Evolutionary conservation across 2,329 filamentous ascomycete genomes (phyloP), one percentile per base, ranked within the genome.

Genomic region (Metarhizium album): DNA sequence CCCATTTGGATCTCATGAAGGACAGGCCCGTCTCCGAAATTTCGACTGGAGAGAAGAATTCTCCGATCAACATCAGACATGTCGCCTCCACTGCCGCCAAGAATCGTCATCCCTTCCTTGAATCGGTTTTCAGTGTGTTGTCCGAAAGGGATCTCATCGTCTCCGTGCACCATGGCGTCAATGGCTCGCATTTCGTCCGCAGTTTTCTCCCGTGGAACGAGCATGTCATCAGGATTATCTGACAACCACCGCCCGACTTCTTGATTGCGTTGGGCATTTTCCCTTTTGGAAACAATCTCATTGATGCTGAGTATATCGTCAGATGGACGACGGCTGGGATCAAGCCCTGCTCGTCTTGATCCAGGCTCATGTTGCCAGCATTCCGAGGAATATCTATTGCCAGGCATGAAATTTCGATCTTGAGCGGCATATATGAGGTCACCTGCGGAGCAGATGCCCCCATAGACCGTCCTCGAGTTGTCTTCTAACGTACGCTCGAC

Each of bases 221-320:
- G 57, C 14, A 60, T 48, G n/a, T 60, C 59, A 24, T 66, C 53
- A 13, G 66, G 46, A 53, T 68, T 62, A 13, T 64, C 53, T 6
- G 65, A 65, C 46, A 79, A 63, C 79, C 79, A 82, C 23, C 68
- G 64, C 24, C 62, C 69, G n/a, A 82, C 75, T 37, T 71, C 67
- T 14, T 67, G 61, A 45, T 79, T 80, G 47, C 70, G 71, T 54
- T 76, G 70, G 9, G 72, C 64, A 3, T 67, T 59, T 50, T 71
- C 62, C 4, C 73, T 70, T 29, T 64, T 59, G 18, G 65, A 61
- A 1, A 67, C 69, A 42, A 74, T 62, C 48, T 81, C 71, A 52
- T 80, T 80, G 50, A 74, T 64, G 55, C 72, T 80, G 14, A 65
- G 55, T 2, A 73, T 63, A 55, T 79, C 72, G 2, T 65, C 63